phyloP scores from a whole-genome alignment of 164 flowering plant species.

The Kingdonia uniflora region DNA sequence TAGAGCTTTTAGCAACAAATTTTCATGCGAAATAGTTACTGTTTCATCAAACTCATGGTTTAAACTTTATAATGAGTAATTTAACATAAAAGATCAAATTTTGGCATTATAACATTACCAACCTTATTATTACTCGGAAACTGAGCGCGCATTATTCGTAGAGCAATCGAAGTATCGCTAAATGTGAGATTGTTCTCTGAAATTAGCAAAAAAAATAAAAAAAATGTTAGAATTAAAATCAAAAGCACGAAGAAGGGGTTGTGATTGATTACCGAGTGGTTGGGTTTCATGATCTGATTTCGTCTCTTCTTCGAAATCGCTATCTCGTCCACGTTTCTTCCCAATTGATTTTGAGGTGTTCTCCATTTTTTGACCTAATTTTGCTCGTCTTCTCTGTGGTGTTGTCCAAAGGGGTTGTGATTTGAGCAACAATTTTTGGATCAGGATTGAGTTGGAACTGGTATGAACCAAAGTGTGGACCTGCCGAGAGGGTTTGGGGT shows the following conservation, averaged over 20 bases:
- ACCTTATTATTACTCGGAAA: slow-evolving; percentile 76
- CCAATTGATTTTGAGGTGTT: slow-evolving; percentile 11
- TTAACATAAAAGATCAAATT: no score
- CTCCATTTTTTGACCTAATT: no score
- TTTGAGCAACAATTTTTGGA: no score
- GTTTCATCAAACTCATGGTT: no score
- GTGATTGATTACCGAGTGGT: slow-evolving; percentile 9
- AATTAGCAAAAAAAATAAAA: not conserved
- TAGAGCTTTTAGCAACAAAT: no score
- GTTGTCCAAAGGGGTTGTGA: no score
- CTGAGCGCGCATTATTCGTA: slow-evolving; percentile 81
- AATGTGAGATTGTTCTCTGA: slow-evolving; percentile 64
- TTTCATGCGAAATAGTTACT: no score
- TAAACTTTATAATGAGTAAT: no score
- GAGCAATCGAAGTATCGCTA: slow-evolving; percentile 71
- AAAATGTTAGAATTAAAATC: not conserved
- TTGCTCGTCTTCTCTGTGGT: no score
- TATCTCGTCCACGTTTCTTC: slow-evolving; percentile 18
- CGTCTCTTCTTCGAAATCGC: slow-evolving; percentile 7
- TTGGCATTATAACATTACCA: slow-evolving; percentile 3
- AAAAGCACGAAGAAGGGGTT: not conserved
- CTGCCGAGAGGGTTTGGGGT: no score
- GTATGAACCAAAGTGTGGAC: no score
- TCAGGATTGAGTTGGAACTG: no score
- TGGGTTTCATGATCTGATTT: slow-evolving; percentile 9